Base-by-base conservation (phyloP, 78 protist species). In the Tieghemostelium lacteum region DNA sequence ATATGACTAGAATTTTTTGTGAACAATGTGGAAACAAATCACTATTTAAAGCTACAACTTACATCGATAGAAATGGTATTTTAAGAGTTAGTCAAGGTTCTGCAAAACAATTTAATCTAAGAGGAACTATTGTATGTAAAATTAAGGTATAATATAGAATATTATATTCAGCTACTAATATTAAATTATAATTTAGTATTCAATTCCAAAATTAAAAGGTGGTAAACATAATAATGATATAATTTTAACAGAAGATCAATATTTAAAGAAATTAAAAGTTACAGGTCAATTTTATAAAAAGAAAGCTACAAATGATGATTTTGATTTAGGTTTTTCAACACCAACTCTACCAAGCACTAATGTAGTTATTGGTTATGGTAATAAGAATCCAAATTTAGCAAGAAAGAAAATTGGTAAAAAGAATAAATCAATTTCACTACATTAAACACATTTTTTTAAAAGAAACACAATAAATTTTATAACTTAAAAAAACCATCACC, bases 171-270 rank as follows among this genome's bases (percentile, higher is more conserved):
- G n/a, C n/a, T 28, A 77, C 39, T 24, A 7, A 14, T n/a, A 33
- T 50, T 52, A 49, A 10, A 39, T 50, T 17, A 31, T 58, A 24
- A 5, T 64, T 3, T 42, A 63, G 73, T 95, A 33, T 61, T 83
- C 89, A 34, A 77, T 95, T n/a, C 94, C 95, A n/a, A 71, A 45
- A 26, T 57, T 76, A 26, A 78, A 75, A 73, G 85, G 94, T 52
- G 97, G 97, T 1, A 88, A 95, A 28, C 19, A 72, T 29, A 67
- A 66, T 69, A 74, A 36, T 26, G 92, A 95, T 69, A 50, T 92
- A 31, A 72, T 95, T 19, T 45, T 95, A 34, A 76, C 95, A 3
- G 97, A 95, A 57, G 97, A 95, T 52, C 97, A 95, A 57, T 50
- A 63, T 34, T 63, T 83, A 72, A 85, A 73, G 71, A 63, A 61